Evolutionary conservation across 345 rosid genomes (phyloP).

Genomic region (Salix exigua): DNA sequence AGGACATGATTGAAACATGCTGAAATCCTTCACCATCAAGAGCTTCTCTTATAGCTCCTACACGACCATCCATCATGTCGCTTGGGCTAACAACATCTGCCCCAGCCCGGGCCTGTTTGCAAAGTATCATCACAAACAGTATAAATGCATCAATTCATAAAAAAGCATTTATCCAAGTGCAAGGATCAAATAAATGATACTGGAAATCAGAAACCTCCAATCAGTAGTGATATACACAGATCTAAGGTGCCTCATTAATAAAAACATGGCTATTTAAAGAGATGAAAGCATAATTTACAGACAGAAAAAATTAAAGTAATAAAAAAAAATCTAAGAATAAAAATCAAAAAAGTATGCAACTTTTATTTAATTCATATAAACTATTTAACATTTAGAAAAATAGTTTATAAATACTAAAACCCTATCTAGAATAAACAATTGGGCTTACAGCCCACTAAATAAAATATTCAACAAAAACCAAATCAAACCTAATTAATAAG

Average conservation of each 20-base stretch:
- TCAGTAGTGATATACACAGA: slow-evolving; percentile 1
- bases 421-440: no score
- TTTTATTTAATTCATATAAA: no score
- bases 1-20: slow-evolving; percentile 93
- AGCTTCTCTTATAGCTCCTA: slow-evolving; percentile 79
- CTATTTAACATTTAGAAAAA: no score
- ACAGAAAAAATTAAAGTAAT: no score
- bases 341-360: no score
- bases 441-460: no score
- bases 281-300: slow-evolving; percentile 3
- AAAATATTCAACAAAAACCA: no score
- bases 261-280: neutral
- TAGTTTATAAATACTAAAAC: no score
- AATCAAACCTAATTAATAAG: no score
- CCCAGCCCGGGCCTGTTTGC: slow-evolving; percentile 70
- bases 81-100: slow-evolving; percentile 99
- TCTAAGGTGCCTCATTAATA: neutral
- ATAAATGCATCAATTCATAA: neutral
- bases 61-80: slow-evolving; percentile 99
- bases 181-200: neutral
- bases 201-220: neutral
- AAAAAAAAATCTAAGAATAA: no score
- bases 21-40: slow-evolving; percentile 93
- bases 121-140: slow-evolving; percentile 10
- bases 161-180: neutral